phyloP scores from a whole-genome alignment of 2,329 filamentous ascomycete species.

The Trichoderma lentiforme region DNA sequence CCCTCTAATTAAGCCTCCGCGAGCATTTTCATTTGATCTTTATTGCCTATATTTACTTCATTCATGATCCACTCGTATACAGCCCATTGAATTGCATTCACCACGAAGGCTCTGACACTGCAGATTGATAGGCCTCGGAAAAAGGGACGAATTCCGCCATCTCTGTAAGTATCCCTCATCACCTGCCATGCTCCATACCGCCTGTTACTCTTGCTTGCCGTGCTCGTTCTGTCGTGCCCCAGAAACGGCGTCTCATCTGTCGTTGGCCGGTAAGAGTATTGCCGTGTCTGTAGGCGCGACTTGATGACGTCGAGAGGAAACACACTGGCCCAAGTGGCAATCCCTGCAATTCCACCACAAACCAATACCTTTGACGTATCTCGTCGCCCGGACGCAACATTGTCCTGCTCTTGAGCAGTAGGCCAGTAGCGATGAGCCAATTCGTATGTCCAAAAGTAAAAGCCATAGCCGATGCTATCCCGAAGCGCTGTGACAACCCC shows the following conservation, averaged over 20 bases:
- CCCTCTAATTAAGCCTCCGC: not conserved
- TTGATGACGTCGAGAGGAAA: conserved; percentile 93
- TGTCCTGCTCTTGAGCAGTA: conserved; percentile 25
- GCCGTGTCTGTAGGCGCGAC: conserved; percentile 82
- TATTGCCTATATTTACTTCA: conserved; percentile 38
- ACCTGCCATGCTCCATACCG: conserved; percentile 58
- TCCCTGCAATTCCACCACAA: conserved; percentile 82
- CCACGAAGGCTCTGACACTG: conserved; percentile 80
- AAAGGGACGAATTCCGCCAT: conserved; percentile 61
- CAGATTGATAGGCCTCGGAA: conserved; percentile 76
- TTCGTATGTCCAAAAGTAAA: conserved; percentile 95
- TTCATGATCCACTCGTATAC: conserved; percentile 86
- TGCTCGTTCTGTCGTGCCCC: not conserved
- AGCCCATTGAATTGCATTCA: conserved; percentile 92
- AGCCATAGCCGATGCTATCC: conserved; percentile 91
- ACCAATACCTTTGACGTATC: conserved; percentile 65
- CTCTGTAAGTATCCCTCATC: conserved; percentile 62
- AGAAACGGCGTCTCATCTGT: not conserved
- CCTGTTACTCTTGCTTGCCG: conserved; percentile 23
- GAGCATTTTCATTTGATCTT: not conserved
- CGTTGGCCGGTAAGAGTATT: conserved; percentile 16
- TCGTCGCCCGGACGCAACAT: conserved; percentile 31
- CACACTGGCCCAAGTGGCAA: conserved; percentile 84
- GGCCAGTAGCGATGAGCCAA: conserved; percentile 61
- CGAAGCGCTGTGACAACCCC: conserved; percentile 77